A percentile compares a stretch with the other conserved stretches of the same genome.
phyloP scores from a whole-genome alignment of 2,329 filamentous ascomycete species.

The Didymella arachidicola region DNA sequence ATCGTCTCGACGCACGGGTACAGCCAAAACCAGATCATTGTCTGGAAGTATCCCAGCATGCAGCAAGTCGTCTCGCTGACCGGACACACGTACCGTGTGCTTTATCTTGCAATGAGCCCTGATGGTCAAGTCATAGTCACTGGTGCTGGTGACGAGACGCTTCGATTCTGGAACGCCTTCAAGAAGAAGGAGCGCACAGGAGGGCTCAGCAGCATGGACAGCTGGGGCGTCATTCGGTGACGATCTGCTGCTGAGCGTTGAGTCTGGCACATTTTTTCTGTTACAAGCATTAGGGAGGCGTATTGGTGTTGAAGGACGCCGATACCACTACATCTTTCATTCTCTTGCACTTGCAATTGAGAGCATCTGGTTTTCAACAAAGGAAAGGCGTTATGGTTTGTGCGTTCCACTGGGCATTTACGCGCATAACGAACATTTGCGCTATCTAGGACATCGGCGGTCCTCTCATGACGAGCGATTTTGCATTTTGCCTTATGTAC shows the following conservation, averaged over 20 bases:
- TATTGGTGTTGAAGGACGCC: slow-evolving; percentile 15
- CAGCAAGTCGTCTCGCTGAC: slow-evolving; percentile 94
- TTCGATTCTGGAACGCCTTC: slow-evolving; percentile 97
- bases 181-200: slow-evolving; percentile 76
- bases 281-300: slow-evolving; percentile 18
- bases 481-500: slow-evolving; percentile 4
- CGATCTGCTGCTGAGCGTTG: not conserved
- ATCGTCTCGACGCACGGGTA: slow-evolving; percentile 97
- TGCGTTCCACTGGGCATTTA: slow-evolving; percentile 10
- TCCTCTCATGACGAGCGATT: slow-evolving; percentile 13
- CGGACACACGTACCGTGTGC: slow-evolving; percentile 93
- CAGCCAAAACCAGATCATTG: slow-evolving; percentile 97
- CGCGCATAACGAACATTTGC: slow-evolving; percentile 11
- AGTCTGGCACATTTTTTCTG: slow-evolving; percentile 8
- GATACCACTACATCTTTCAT: slow-evolving; percentile 21
- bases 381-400: slow-evolving; percentile 14
- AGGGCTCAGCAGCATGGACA: slow-evolving; percentile 66
- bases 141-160: slow-evolving; percentile 92
- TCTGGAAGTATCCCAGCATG: slow-evolving; percentile 99
- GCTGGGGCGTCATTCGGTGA: slow-evolving; percentile 82
- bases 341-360: slow-evolving; percentile 19
- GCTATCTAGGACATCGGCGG: slow-evolving; percentile 3
- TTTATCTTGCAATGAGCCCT: slow-evolving; percentile 97
- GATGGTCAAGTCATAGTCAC: slow-evolving; percentile 94
- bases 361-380: slow-evolving; percentile 13